Evolutionary conservation across 176 grass and related monocot species (phyloP).

Genomic region (Avena atlantica): DNA sequence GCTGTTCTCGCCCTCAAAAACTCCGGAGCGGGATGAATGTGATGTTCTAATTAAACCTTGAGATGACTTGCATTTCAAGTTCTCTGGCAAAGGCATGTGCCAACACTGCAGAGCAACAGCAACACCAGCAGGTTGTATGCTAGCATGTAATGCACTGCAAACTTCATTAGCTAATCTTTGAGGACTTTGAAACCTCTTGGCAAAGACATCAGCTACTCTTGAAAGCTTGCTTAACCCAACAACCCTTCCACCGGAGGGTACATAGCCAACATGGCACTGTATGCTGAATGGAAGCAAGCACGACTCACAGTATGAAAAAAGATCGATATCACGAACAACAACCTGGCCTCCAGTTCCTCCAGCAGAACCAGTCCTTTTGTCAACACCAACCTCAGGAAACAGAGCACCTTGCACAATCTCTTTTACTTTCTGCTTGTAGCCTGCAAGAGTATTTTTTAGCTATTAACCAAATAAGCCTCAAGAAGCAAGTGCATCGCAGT

Average conservation of each 20-base stretch:
- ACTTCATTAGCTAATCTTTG: conserved; percentile 80
- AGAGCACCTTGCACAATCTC: conserved; percentile 90
- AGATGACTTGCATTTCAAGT: conserved; percentile 54
- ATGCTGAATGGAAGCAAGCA: conserved; percentile 95
- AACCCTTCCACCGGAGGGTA: conserved; percentile 73
- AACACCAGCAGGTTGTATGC: conserved; percentile 87
- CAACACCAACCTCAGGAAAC: conserved; percentile 87
- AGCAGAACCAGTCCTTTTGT: conserved; percentile 69
- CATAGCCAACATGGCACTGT: conserved; percentile 91
- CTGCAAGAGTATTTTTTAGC: conserved; percentile 52
- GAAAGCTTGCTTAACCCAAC: conserved; percentile 98
- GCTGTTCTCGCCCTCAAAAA: conserved; percentile 68
- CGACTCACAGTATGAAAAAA: conserved; percentile 93
- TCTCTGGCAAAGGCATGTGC: conserved; percentile 91
- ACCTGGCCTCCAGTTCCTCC: conserved; percentile 81
- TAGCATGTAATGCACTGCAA: conserved; percentile 71
- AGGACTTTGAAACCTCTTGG: conserved; percentile 91
- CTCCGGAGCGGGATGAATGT: conserved; percentile 68
- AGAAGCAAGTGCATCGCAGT: neutral
- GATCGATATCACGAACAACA: conserved; percentile 79
- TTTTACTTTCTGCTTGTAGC: conserved; percentile 78
- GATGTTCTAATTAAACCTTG: conserved; percentile 64
- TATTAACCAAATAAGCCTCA: conserved; percentile 19
- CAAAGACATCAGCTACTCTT: conserved; percentile 87
- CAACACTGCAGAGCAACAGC: conserved; percentile 78